Percentiles rank a stretch among this genome's conserved stretches.
Conservation (phyloP, 2,329 filamentous ascomycete genomes). For the Ophiosphaerella korrae region DNA sequence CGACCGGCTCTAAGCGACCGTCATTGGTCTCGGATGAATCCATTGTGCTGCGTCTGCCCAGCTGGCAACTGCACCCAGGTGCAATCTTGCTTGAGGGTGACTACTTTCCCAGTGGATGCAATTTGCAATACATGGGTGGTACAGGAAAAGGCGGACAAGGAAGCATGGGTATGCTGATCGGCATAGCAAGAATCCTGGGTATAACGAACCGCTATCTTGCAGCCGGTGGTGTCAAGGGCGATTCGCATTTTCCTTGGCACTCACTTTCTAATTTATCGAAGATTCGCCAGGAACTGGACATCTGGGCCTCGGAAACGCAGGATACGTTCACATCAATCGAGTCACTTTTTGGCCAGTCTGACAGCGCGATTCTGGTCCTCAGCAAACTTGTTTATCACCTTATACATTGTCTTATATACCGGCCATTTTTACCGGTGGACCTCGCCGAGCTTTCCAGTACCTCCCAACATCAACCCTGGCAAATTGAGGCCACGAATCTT, state of each 20-base stretch:
- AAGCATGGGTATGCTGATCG: slow-evolving; percentile 79
- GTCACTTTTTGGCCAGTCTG: slow-evolving; percentile 74
- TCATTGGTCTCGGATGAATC: slow-evolving; percentile 80
- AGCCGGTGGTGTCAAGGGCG: slow-evolving; percentile 83
- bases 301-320: slow-evolving; percentile 82
- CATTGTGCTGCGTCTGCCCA: slow-evolving; percentile 75
- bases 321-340: slow-evolving; percentile 79
- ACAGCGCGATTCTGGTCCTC: slow-evolving; percentile 78
- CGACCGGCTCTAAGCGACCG: slow-evolving; percentile 80
- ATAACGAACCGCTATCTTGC: slow-evolving; percentile 84
- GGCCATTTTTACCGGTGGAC: slow-evolving; percentile 85
- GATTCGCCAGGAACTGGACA: slow-evolving; percentile 81
- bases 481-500: slow-evolving; percentile 86
- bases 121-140: slow-evolving; percentile 73
- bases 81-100: slow-evolving; percentile 73
- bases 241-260: slow-evolving; percentile 91
- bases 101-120: slow-evolving; percentile 80
- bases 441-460: slow-evolving; percentile 78
- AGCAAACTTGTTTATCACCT: slow-evolving; percentile 88
- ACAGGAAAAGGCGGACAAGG: slow-evolving; percentile 73
- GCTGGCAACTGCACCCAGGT: slow-evolving; percentile 69
- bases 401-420: slow-evolving; percentile 84
- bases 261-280: slow-evolving; percentile 83
- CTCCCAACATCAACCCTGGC: slow-evolving; percentile 88
- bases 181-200: slow-evolving; percentile 81